These are phyloP conservation scores for Adansonia madagascariensis DNA, from an alignment of 441 rosid genomes.

Conservation along the genomic window DNA sequence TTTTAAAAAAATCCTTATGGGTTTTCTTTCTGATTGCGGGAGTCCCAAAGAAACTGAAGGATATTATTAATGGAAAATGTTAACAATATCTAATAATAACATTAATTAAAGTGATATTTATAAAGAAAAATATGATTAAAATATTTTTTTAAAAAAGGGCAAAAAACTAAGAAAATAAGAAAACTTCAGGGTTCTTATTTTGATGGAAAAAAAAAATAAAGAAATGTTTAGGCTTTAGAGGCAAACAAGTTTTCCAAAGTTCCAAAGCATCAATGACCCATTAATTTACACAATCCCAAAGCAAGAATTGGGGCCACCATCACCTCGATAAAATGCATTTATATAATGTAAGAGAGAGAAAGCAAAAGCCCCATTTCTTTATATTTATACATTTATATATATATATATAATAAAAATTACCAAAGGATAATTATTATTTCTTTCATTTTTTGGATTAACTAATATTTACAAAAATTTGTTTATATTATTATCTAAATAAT, in stretches of 20 bases:
- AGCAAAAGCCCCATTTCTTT: neutral
- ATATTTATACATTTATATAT: neutral
- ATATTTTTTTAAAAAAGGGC: neutral
- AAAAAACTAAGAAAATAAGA: neutral
- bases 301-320: neutral
- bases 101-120: neutral
- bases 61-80: neutral
- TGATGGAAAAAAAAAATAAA: slow-evolving; percentile 2
- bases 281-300: slow-evolving; percentile 8
- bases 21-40: neutral
- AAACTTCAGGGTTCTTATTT: neutral
- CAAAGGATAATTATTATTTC: neutral
- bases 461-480: neutral
- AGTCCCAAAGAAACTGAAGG: neutral
- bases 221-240: neutral
- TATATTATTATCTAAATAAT: neutral
- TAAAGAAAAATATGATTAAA: neutral
- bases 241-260: neutral
- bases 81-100: neutral
- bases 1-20: neutral
- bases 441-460: neutral
- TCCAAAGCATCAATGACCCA: neutral
- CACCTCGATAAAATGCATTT: neutral
- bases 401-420: neutral
- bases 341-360: neutral